Evolutionary conservation across 225 moss, liverwort and hornwort species (phyloP).

Genomic region (Asterella californica): DNA sequence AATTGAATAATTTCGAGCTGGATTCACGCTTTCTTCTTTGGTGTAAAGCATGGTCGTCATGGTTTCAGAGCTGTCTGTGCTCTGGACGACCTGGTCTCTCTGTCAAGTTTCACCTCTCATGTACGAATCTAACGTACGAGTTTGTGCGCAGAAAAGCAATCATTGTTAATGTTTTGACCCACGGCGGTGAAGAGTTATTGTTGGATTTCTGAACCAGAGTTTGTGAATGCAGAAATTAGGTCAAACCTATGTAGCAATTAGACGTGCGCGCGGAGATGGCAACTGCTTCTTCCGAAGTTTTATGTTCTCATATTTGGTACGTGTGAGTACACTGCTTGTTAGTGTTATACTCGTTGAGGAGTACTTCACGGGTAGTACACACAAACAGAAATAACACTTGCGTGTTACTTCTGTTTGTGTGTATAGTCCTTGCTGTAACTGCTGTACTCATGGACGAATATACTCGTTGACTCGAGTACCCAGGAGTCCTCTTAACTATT

Average conservation of each 20-base stretch:
- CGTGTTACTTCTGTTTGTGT: too few species aligned
- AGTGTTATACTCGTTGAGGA: too few species aligned
- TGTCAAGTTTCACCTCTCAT: neutral
- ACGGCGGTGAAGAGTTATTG: neutral
- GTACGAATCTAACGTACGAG: neutral
- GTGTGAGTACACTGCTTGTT: slow-evolving; percentile 19
- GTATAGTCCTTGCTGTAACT: too few species aligned
- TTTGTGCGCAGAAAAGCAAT: neutral
- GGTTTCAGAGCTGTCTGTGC: neutral
- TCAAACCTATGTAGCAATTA: slow-evolving; percentile 81
- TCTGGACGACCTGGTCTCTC: neutral
- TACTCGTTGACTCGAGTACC: neutral
- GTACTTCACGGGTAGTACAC: too few species aligned
- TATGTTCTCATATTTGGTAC: slow-evolving; percentile 99
- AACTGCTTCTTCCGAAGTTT: slow-evolving; percentile 99
- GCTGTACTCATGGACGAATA: too few species aligned
- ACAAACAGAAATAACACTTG: too few species aligned
- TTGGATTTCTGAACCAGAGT: neutral
- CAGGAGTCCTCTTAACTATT: neutral
- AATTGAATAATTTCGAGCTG: too few species aligned
- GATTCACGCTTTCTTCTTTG: neutral
- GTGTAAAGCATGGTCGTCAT: neutral
- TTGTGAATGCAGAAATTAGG: slow-evolving; percentile 63
- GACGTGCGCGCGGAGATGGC: slow-evolving; percentile 97
- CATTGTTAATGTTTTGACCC: neutral